Base-by-base conservation (phyloP, 2,329 filamentous ascomycete species). In the Sporothrix variecibatus region DNA sequence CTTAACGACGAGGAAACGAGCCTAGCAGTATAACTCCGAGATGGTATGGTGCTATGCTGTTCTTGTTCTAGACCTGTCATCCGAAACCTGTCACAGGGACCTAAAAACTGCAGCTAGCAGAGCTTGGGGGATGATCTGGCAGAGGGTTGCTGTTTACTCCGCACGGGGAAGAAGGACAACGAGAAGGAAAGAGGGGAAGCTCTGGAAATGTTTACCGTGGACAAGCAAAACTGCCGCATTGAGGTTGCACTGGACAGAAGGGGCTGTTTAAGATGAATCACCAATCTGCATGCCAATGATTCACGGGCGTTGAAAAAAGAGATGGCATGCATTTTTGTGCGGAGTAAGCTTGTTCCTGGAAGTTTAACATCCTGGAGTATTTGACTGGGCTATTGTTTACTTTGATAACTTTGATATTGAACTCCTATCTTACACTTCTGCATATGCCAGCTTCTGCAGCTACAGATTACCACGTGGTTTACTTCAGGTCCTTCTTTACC, bases 51-150 rank as follows among this genome's bases (percentile, higher is more conserved):
- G 26, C 56, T 58, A 58, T 15, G 12, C 56, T 58, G 26, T 31
- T 58, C 56, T 58, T 58, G 56, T 58, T 58, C 56, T 31, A 58
- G 56, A 26, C 12, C 56, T 17, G 56, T 58, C 26, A 26, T 31
- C 56, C 26, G 26, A 58, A 58, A 58, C 26, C 56, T 58, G 56
- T 58, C 56, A 58, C 56, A 58, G 56, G 26, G 56, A 58, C 20
- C 56, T 31, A 58, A 58, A 58, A 58, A 58, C 26, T 31, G 26
- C 26, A 58, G 26, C 56, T 17, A 58, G 15, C 26, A 58, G 26
- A 12, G 15, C 7, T 26, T 58, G 31, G 26, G 53, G 15, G 26
- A 4, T 23, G 5, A 23, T 9, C 20, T 26, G 26, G 53, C 53
- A 58, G 26, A 31, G 4, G 56, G 56, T 31, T 9, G 26, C 11